Evolutionary conservation across 345 rosid species (phyloP).

Genomic region (Syzygium aqueum): DNA sequence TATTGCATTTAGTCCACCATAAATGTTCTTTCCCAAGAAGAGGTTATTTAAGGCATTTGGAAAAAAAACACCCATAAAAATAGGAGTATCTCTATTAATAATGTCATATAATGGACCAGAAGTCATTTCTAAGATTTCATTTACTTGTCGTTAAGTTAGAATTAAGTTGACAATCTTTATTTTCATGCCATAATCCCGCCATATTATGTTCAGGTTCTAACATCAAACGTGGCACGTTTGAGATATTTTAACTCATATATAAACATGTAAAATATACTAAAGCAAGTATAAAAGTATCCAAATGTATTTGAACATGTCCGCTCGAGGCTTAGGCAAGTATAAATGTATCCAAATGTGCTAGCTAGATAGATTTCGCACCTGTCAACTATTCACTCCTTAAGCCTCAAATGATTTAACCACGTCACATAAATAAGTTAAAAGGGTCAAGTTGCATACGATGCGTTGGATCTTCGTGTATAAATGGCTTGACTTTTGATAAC

Average conservation of each 20-base stretch:
- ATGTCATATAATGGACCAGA: not conserved
- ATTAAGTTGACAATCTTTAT: not conserved
- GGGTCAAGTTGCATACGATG: not conserved
- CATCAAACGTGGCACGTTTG: not conserved
- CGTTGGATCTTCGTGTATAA: not conserved
- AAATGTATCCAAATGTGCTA: not conserved
- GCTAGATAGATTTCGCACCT: too few relatives aligned
- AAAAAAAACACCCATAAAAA: not conserved
- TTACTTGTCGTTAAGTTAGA: not conserved
- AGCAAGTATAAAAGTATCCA: not conserved
- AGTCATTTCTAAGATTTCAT: not conserved
- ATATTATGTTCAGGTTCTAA: not conserved
- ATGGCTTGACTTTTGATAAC: not conserved
- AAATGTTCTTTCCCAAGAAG: not conserved
- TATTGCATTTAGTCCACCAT: not conserved
- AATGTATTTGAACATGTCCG: not conserved
- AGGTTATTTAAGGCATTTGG: not conserved
- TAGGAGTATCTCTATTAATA: not conserved
- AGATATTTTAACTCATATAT: not conserved
- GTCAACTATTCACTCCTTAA: not conserved
- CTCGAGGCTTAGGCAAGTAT: not conserved
- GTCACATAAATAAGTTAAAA: not conserved
- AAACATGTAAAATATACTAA: not conserved
- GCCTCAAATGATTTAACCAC: not conserved
- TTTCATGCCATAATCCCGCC: not conserved